Base-by-base conservation (phyloP, 1,139 yeast genomes). In the Magnusiomyces tetraspermus region DNA sequence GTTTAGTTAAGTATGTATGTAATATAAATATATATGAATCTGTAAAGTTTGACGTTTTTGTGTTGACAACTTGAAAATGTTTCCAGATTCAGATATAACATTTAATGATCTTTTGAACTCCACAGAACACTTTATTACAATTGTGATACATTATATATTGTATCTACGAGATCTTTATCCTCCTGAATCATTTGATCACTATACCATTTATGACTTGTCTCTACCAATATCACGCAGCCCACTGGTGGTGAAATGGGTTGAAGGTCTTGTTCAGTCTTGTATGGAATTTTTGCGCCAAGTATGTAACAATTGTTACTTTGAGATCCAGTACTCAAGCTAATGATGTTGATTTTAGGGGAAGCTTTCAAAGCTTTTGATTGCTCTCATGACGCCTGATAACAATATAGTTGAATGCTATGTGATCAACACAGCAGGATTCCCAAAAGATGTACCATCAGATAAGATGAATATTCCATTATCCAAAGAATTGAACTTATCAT, bases 51-150 rank as follows among this genome's bases (percentile, higher is more conserved):
- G 33, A 11, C 6, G 11, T 8, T 28, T 8, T 28, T 28, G 6
- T 28, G 33, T 28, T 28, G 6, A 28, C 11, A 6, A 8, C 11
- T 6, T 28, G 11, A 28, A 28, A 28, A 28, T 28, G 33, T 28
- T 11, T 6, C 6, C 33, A 28, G 33, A 28, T 11, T 6, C 22
- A 46, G 24, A n/a, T n/a, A 15, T 22, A 15, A 40, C 30, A 22
- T 42, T 22, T 23, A 15, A 42, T 4, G 45, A 42, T 23, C 17
- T 42, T 13, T 13, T 42, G n/a, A 22, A 15, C 21, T 42, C 45
- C 23, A n/a, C 21, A 22, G 30, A 42, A 5, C 45, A 42, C 10
- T 42, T 42, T 42, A 49, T 60, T 1, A 55, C 44, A 23, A 50
- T 42, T 22, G 22, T 42, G 26, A 23, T 24, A 22, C 28, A 42